Conservation (phyloP, 192 early-diverging fungal genomes). For the Martensiomyces pterosporus region DNA sequence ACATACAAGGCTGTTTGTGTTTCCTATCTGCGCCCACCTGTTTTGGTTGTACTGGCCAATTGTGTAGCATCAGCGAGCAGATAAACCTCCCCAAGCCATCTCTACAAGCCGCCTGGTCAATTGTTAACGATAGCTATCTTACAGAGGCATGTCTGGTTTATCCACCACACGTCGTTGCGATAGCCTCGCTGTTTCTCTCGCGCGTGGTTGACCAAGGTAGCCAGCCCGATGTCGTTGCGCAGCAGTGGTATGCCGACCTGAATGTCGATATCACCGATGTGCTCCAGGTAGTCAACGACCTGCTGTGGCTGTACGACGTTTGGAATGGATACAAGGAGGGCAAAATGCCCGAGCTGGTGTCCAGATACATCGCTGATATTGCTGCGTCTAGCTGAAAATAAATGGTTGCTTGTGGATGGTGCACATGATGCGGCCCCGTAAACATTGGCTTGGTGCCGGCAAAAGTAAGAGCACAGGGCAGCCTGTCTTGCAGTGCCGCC, state of each 20-base stretch:
- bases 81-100: conserved; percentile 30
- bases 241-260: conserved; percentile 74
- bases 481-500: no score
- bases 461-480: no score
- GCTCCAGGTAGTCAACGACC: conserved; percentile 70
- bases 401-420: no score
- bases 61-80: conserved; percentile 27
- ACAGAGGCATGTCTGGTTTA: conserved; percentile 79
- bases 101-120: conserved; percentile 56
- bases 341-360: conserved; percentile 44
- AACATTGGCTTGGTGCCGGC: no score
- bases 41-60: neutral
- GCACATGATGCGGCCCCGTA: conserved; percentile 5
- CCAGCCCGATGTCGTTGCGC: conserved; percentile 53
- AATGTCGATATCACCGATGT: conserved; percentile 78
- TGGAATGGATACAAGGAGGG: conserved; percentile 66
- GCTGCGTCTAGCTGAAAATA: conserved; percentile 26
- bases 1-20: neutral
- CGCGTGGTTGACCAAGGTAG: conserved; percentile 40
- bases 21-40: neutral
- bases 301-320: conserved; percentile 64
- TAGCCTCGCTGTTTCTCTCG: conserved; percentile 70
- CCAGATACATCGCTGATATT: conserved; percentile 34
- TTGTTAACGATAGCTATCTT: conserved; percentile 80
- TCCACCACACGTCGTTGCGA: conserved; percentile 85